Conservation (phyloP, 2,329 filamentous ascomycete species). For the Beauveria pseudobassiana region DNA sequence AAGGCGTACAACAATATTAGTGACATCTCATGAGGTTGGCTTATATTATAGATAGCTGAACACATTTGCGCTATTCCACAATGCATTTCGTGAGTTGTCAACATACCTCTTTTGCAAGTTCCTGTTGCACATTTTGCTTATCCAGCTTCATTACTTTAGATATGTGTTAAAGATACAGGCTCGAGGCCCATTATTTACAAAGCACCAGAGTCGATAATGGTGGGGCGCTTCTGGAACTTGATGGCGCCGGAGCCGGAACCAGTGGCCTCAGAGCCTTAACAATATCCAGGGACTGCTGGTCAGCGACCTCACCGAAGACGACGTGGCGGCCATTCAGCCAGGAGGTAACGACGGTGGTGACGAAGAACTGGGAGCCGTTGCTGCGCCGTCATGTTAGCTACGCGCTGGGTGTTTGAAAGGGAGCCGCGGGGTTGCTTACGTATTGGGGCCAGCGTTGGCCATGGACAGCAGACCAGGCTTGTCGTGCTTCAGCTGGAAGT, state of each 20-base stretch:
- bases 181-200: constrained; percentile 28
- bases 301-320: constrained; percentile 70
- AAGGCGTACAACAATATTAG: not conserved
- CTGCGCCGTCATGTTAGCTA: constrained; percentile 46
- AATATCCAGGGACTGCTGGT: constrained; percentile 39
- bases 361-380: constrained; percentile 97
- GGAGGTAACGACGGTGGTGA: constrained; percentile 84
- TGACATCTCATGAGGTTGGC: not conserved
- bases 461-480: constrained; percentile 79
- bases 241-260: constrained; percentile 48
- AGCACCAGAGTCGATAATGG: constrained; percentile 48
- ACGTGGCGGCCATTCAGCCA: constrained; percentile 82
- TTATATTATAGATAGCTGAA: constrained; percentile 5
- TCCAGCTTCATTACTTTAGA: constrained; percentile 3
- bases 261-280: constrained; percentile 54
- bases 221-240: constrained; percentile 49
- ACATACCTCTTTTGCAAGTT: not conserved
- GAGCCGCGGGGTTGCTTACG: constrained; percentile 42
- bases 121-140: not conserved
- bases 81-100: not conserved
- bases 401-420: not conserved
- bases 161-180: constrained; percentile 15
- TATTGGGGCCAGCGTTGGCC: constrained; percentile 94
- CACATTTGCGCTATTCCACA: not conserved
- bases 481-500: constrained; percentile 71